Conservation (phyloP, 2,329 filamentous ascomycete genomes). For the Ophiostoma ips region DNA sequence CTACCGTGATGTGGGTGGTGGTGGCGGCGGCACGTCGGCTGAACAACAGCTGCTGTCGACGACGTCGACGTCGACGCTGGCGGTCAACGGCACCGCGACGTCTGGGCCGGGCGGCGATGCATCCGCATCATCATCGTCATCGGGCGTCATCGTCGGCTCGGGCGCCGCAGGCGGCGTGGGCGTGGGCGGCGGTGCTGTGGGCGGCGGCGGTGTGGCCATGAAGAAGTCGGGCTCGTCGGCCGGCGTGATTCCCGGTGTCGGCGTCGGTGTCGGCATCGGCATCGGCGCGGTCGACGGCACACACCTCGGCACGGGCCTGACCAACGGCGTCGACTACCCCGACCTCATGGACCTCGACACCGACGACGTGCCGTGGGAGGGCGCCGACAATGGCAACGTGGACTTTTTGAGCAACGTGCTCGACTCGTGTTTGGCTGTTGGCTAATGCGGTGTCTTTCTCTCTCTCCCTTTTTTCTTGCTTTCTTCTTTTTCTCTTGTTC, state of each 20-base stretch:
- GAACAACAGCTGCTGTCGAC: not conserved
- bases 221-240: conserved; percentile 5
- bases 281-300: conserved; percentile 13
- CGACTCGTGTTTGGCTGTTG: conserved; percentile 39
- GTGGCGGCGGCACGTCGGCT: not conserved
- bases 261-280: conserved; percentile 10
- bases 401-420: conserved; percentile 41
- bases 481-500: not conserved
- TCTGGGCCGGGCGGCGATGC: not conserved
- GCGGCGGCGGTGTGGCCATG: not conserved
- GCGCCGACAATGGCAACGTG: conserved; percentile 37
- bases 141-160: too few species aligned
- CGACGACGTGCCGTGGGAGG: conserved; percentile 48
- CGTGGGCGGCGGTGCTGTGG: not conserved
- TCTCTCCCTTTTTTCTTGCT: not conserved
- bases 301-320: conserved; percentile 14
- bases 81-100: conserved; percentile 3
- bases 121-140: too few species aligned
- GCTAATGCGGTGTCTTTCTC: conserved; percentile 16
- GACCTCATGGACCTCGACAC: conserved; percentile 48
- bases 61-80: not conserved
- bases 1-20: conserved; percentile 2
- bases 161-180: not conserved
- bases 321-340: conserved; percentile 33
- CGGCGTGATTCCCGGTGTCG: not conserved